Evolutionary conservation across 768 basidiomycete species (phyloP).

Genomic region (Hygrophoropsis aurantiaca): DNA sequence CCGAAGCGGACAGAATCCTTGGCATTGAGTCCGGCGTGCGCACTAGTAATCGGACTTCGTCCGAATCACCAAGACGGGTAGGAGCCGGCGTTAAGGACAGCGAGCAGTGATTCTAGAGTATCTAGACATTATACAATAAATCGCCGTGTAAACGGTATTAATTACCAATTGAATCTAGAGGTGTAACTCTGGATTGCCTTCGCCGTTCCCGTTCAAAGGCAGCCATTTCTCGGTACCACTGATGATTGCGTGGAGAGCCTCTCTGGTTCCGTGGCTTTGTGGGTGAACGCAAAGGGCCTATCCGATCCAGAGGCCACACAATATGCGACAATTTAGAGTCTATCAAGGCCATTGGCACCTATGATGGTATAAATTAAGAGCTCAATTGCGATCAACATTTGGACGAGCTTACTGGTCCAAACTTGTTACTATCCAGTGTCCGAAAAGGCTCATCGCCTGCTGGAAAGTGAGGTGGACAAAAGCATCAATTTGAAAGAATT

Average conservation of each 20-base stretch:
- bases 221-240: constrained; percentile 28
- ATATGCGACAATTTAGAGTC: constrained; percentile 50
- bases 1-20: constrained; percentile 44
- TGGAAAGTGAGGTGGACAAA: background rate
- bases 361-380: background rate
- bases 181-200: constrained; percentile 21
- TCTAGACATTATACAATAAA: background rate
- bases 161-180: background rate
- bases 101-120: background rate
- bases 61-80: background rate
- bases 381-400: constrained; percentile 1
- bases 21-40: constrained; percentile 23
- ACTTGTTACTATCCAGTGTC: constrained; percentile 70
- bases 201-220: constrained; percentile 29
- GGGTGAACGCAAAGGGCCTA: constrained; percentile 34
- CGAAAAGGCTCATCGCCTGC: constrained; percentile 67
- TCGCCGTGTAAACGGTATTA: too few relatives aligned
- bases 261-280: constrained; percentile 14
- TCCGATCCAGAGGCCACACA: constrained; percentile 51
- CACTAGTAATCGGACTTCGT: constrained; percentile 3
- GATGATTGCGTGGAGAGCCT: constrained; percentile 19
- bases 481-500: constrained; percentile 13
- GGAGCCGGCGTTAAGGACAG: background rate
- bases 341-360: constrained; percentile 47
- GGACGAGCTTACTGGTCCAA: constrained; percentile 57